These are phyloP conservation scores for Plantago ovata DNA, from an alignment of 257 asterid species.

Conservation along the genomic window DNA sequence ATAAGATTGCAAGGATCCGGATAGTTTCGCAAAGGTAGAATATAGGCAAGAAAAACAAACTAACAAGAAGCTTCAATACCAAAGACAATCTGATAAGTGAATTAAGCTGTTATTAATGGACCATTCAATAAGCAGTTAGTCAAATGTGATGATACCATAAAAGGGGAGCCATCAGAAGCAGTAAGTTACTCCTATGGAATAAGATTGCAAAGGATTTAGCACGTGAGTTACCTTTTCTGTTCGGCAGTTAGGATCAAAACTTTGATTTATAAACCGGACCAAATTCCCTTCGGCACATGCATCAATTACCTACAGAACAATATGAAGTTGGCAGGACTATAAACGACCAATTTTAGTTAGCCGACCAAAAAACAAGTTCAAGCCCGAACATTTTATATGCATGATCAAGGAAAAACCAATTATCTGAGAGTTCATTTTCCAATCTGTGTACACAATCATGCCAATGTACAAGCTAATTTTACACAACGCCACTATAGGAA, in stretches of 20 bases:
- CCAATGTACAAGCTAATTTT: background rate
- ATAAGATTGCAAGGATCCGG: too few species aligned
- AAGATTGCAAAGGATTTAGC: background rate
- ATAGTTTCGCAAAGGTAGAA: too few species aligned
- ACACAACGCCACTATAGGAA: background rate
- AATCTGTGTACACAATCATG: background rate
- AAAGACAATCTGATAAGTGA: too few species aligned
- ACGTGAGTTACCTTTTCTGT: slow-evolving; percentile 71
- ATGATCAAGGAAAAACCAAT: background rate
- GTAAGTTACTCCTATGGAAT: too few species aligned
- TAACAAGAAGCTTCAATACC: too few species aligned
- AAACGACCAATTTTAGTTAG: background rate
- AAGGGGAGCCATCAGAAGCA: too few species aligned
- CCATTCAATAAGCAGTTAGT: too few species aligned
- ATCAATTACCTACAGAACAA: slow-evolving; percentile 70
- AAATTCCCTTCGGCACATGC: slow-evolving; percentile 90
- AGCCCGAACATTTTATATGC: background rate
- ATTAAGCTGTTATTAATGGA: too few species aligned
- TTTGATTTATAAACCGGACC: slow-evolving; percentile 88
- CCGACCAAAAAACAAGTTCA: slow-evolving; percentile 10
- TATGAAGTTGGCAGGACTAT: slow-evolving; percentile 12
- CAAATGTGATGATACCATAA: too few species aligned
- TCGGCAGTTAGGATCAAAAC: slow-evolving; percentile 91
- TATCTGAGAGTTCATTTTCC: background rate
- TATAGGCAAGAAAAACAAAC: slow-evolving; percentile 8